A percentile compares a stretch with the other conserved stretches of the same genome.
These are phyloP conservation scores for Mycena haematopus DNA, from an alignment of 768 basidiomycete species.

Conservation along the genomic window DNA sequence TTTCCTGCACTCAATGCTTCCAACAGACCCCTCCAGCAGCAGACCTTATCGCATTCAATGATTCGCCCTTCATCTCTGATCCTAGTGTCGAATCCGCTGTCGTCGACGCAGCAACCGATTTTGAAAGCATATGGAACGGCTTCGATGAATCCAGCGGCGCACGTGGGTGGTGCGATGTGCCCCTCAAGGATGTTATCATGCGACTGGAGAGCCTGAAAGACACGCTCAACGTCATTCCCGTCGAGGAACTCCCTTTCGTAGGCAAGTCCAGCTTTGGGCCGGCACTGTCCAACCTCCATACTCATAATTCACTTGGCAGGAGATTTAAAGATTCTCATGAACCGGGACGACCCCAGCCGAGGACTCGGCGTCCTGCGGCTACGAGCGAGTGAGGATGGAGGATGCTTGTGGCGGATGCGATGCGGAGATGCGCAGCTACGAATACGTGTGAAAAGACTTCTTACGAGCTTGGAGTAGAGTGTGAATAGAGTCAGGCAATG, in stretches of 20 bases:
- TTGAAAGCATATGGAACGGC: constrained; percentile 64
- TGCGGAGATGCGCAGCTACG: constrained; percentile 54
- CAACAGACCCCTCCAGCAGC: constrained; percentile 19
- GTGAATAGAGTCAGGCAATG: constrained; percentile 11
- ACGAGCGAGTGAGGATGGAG: constrained; percentile 68
- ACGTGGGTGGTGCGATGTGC: constrained; percentile 74
- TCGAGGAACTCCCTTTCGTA: constrained; percentile 63
- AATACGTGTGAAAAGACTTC: constrained; percentile 45
- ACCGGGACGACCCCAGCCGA: constrained; percentile 31
- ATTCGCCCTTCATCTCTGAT: constrained; percentile 71
- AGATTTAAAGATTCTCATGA: constrained; percentile 67
- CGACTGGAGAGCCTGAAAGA: constrained; percentile 55
- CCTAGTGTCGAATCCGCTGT: constrained; percentile 31
- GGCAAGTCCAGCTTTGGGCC: constrained; percentile 46
- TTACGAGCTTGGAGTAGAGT: constrained; percentile 15
- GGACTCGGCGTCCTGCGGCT: constrained; percentile 56
- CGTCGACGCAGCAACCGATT: constrained; percentile 41
- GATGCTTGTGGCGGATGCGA: constrained; percentile 76
- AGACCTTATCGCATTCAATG: constrained; percentile 73
- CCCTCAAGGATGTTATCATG: constrained; percentile 60
- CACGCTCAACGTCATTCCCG: constrained; percentile 56
- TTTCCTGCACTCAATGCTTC: background rate
- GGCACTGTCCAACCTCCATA: constrained; percentile 26
- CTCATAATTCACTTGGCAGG: constrained; percentile 46
- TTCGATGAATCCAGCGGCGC: constrained; percentile 47